A percentile compares a stretch with the other conserved stretches of the same genome.
phyloP scores from a whole-genome alignment of 306 rosid species.

The Cucurbita pepo region DNA sequence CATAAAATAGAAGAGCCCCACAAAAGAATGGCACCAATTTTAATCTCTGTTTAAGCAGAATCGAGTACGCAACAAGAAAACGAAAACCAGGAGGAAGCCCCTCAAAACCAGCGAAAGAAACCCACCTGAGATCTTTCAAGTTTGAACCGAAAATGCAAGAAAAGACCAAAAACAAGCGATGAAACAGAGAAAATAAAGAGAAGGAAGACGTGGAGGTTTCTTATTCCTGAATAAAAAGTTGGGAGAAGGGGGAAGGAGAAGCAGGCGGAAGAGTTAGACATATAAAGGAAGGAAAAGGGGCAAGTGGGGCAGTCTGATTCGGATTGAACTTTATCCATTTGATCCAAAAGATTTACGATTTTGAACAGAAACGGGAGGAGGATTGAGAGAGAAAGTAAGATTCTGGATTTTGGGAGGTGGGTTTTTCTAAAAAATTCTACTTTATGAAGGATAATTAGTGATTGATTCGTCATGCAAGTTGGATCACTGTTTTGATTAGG shows the following conservation, averaged over 20 bases:
- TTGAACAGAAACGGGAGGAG: background rate
- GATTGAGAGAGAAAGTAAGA: background rate
- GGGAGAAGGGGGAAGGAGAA: background rate
- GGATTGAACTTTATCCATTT: slow-evolving; percentile 5
- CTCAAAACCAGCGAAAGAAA: no score
- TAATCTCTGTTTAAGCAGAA: background rate
- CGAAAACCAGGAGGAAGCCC: no score
- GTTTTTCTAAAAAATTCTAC: no score
- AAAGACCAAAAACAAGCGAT: background rate
- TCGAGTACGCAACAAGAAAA: background rate
- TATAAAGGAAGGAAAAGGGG: background rate
- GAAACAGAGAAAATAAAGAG: background rate
- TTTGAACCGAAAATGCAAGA: background rate
- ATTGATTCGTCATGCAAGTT: background rate
- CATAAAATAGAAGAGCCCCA: slow-evolving; percentile 13
- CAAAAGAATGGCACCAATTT: background rate
- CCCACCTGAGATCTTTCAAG: background rate
- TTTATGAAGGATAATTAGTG: background rate
- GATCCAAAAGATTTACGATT: background rate
- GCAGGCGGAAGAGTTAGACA: background rate
- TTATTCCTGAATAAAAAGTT: background rate
- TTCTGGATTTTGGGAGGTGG: background rate
- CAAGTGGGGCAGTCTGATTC: background rate
- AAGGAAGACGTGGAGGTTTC: background rate
- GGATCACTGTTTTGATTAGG: background rate